Percentiles rank a stretch among this genome's conserved stretches.
Evolutionary conservation across 1,284 basidiomycete genomes (phyloP).

Genomic region (Boletellus deceptivus): DNA sequence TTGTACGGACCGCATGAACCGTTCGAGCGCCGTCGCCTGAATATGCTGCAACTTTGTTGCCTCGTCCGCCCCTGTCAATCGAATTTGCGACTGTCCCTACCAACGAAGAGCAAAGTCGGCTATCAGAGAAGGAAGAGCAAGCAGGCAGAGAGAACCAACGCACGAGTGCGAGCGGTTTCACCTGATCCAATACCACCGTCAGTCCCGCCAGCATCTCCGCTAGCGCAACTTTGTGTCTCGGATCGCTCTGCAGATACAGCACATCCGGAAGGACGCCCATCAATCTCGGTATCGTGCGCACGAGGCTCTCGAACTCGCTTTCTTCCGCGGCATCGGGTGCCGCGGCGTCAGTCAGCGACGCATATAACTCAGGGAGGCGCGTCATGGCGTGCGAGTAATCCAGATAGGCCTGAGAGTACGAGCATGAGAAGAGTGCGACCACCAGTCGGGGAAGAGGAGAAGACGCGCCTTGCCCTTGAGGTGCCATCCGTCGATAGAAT

Average conservation of each 20-base stretch:
- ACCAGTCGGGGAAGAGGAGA: conserved; percentile 1
- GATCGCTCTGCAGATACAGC: conserved; percentile 52
- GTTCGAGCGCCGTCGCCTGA: conserved; percentile 46
- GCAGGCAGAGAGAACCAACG: conserved; percentile 24
- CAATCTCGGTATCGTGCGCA: conserved; percentile 61
- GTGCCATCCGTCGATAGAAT: conserved; percentile 71
- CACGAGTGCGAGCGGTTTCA: conserved; percentile 61
- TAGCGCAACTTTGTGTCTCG: conserved; percentile 65
- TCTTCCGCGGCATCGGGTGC: conserved; percentile 47
- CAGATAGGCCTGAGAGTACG: conserved; percentile 52
- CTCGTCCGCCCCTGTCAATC: conserved; percentile 45
- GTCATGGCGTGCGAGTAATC: conserved; percentile 69
- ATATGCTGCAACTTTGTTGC: conserved; percentile 52
- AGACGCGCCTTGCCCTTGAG: conserved; percentile 71
- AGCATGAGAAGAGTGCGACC: conserved; percentile 2
- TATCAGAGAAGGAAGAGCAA: neutral
- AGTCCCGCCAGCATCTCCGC: conserved; percentile 71
- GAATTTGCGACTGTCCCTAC: conserved; percentile 44
- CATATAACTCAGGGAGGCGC: conserved; percentile 56
- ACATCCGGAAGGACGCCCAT: conserved; percentile 72
- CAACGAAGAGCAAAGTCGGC: neutral
- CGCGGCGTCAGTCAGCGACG: conserved; percentile 42
- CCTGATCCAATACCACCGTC: conserved; percentile 56
- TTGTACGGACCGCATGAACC: conserved; percentile 43
- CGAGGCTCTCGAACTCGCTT: conserved; percentile 59